Conservation (phyloP, 208 protist genomes). For the Acanthamoeba polyphaga region DNA sequence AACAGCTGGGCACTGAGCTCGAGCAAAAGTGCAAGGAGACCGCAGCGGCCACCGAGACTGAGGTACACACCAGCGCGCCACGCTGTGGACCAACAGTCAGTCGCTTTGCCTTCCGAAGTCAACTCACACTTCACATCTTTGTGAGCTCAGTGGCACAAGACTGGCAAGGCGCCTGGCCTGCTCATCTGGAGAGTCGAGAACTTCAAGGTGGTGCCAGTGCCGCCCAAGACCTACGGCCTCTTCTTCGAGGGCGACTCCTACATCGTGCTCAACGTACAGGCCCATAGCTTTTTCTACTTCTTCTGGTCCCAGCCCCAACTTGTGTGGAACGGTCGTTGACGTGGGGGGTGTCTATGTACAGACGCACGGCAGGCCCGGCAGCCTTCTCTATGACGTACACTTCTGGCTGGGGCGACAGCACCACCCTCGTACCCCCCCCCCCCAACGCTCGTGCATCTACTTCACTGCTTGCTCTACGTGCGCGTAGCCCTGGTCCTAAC, state of each 20-base stretch:
- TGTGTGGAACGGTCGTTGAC: too few species aligned
- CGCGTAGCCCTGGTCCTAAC: too few species aligned
- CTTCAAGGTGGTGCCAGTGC: constrained; percentile 75
- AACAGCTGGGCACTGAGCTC: constrained; percentile 54
- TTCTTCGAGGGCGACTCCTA: constrained; percentile 90
- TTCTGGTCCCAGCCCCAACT: background rate
- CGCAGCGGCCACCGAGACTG: background rate
- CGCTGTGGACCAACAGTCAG: too few species aligned
- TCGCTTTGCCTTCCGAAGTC: too few species aligned
- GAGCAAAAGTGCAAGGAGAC: constrained; percentile 64
- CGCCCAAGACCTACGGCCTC: constrained; percentile 79
- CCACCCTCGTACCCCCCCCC: constrained; percentile 53
- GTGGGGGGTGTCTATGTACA: too few species aligned
- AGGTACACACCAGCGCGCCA: constrained; percentile 20
- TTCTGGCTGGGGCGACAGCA: constrained; percentile 74
- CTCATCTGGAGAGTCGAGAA: constrained; percentile 77
- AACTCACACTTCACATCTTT: too few species aligned
- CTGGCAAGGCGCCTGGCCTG: constrained; percentile 24
- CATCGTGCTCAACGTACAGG: constrained; percentile 87
- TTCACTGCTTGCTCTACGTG: too few species aligned
- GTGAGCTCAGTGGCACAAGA: constrained; percentile 56
- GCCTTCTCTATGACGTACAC: constrained; percentile 56
- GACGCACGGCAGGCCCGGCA: background rate
- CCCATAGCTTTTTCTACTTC: too few species aligned
- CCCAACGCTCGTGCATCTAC: too few species aligned